These are phyloP conservation scores for Corymbia maculata DNA, from an alignment of 345 rosid species.

Conservation along the genomic window DNA sequence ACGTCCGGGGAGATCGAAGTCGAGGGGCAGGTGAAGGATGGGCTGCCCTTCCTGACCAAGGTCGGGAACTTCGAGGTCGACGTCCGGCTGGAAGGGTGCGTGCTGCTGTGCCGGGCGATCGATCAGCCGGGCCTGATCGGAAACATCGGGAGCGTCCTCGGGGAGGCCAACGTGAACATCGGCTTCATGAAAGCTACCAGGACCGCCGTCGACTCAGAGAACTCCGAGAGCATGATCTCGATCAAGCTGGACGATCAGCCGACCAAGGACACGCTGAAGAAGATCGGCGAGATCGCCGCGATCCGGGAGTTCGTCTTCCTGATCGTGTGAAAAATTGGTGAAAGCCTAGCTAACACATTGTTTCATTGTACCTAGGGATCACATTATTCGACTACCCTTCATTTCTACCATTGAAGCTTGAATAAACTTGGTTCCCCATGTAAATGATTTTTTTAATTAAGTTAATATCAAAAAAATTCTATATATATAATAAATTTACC, in stretches of 20 bases:
- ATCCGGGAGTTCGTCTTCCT: conserved; percentile 71
- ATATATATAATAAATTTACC: too few species aligned
- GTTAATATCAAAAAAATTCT: too few species aligned
- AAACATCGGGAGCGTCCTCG: conserved; percentile 60
- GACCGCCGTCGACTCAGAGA: conserved; percentile 57
- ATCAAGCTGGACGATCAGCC: conserved; percentile 76
- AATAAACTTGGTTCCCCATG: neutral
- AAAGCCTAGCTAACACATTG: neutral
- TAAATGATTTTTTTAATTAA: too few species aligned
- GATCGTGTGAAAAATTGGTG: neutral
- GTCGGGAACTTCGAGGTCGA: conserved; percentile 76
- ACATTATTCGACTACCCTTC: neutral
- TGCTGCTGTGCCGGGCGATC: conserved; percentile 68
- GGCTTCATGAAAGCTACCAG: conserved; percentile 76
- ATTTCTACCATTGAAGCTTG: neutral
- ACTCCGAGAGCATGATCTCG: conserved; percentile 46
- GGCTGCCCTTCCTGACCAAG: conserved; percentile 60
- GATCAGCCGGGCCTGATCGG: conserved; percentile 85
- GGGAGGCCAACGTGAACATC: conserved; percentile 70
- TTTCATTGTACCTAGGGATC: neutral
- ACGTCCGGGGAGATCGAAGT: conserved; percentile 61
- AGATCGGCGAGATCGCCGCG: conserved; percentile 56
- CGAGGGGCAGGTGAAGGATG: conserved; percentile 64
- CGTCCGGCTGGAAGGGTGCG: conserved; percentile 72
- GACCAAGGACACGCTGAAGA: conserved; percentile 41